A percentile compares a stretch with the other conserved stretches of the same genome.
phyloP scores from a whole-genome alignment of 768 basidiomycete genomes.

The Rhodotorula kratochvilovae region DNA sequence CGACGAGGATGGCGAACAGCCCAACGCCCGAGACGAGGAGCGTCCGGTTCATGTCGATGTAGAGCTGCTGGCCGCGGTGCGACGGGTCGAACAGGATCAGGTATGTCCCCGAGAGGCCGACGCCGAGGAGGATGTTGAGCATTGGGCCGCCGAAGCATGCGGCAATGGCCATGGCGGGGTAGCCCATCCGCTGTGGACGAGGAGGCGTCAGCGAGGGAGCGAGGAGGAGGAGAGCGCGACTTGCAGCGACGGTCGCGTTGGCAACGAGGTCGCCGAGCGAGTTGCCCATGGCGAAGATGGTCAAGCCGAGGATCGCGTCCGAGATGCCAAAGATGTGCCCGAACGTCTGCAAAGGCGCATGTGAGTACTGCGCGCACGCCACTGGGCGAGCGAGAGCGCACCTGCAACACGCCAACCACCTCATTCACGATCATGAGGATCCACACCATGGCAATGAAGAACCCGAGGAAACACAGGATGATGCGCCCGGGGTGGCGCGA shows the following conservation, averaged over 20 bases:
- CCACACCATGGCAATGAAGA: conserved; percentile 86
- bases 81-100: conserved; percentile 62
- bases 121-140: conserved; percentile 56
- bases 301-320: conserved; percentile 93
- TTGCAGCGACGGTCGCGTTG: conserved; percentile 82
- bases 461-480: conserved; percentile 81
- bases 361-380: neutral
- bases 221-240: neutral
- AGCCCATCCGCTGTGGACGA: conserved; percentile 57
- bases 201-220: neutral
- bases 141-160: conserved; percentile 72
- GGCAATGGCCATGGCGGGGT: conserved; percentile 84
- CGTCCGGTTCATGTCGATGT: conserved; percentile 73
- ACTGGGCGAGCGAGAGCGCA: conserved; percentile 47
- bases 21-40: conserved; percentile 78
- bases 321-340: conserved; percentile 92
- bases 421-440: conserved; percentile 98
- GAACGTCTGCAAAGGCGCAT: conserved; percentile 60
- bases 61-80: conserved; percentile 49
- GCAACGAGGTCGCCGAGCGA: conserved; percentile 94
- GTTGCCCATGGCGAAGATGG: conserved; percentile 94
- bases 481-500: conserved; percentile 56
- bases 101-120: conserved; percentile 86
- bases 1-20: conserved; percentile 66
- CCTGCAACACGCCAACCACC: conserved; percentile 83